Percentiles rank a stretch among this genome's conserved stretches.
Evolutionary conservation across 1,284 basidiomycete genomes (phyloP).

Genomic region (Kalmanozyma brasiliensis): DNA sequence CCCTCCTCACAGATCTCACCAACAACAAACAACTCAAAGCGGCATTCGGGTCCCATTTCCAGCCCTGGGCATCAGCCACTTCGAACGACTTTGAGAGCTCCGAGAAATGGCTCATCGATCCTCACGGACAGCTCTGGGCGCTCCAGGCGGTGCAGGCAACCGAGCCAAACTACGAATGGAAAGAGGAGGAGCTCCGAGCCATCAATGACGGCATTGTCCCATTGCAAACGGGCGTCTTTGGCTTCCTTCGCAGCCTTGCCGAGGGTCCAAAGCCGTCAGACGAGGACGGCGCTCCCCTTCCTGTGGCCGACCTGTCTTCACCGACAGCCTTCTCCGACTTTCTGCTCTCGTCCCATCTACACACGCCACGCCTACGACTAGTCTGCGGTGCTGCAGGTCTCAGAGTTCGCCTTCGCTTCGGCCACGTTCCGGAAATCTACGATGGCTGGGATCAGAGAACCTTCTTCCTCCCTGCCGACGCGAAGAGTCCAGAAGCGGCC

Average conservation of each 20-base stretch:
- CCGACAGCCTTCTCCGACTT: conserved; percentile 72
- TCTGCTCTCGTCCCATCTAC: conserved; percentile 77
- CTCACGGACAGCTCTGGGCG: conserved; percentile 48
- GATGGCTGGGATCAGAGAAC: conserved; percentile 69
- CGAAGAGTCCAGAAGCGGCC: conserved; percentile 18
- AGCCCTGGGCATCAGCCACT: conserved; percentile 41
- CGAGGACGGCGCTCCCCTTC: conserved; percentile 83
- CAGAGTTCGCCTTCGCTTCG: conserved; percentile 73
- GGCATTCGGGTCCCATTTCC: conserved; percentile 51
- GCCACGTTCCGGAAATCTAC: conserved; percentile 80
- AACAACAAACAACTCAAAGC: conserved; percentile 37
- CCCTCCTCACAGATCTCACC: conserved; percentile 45
- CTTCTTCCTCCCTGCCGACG: conserved; percentile 51
- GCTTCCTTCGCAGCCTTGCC: conserved; percentile 74
- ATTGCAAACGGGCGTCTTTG: conserved; percentile 29
- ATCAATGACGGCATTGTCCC: conserved; percentile 45
- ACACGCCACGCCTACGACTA: conserved; percentile 76
- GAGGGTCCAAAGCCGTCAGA: conserved; percentile 76
- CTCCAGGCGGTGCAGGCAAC: conserved; percentile 45
- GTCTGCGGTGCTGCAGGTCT: conserved; percentile 75
- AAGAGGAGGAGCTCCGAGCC: conserved; percentile 35
- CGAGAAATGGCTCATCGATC: conserved; percentile 51
- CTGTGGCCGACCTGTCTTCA: conserved; percentile 74
- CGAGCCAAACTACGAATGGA: conserved; percentile 54
- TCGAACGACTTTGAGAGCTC: conserved; percentile 45